Evolutionary conservation across 2,329 filamentous ascomycete genomes (phyloP).

Genomic region (Botrytis sinoallii): DNA sequence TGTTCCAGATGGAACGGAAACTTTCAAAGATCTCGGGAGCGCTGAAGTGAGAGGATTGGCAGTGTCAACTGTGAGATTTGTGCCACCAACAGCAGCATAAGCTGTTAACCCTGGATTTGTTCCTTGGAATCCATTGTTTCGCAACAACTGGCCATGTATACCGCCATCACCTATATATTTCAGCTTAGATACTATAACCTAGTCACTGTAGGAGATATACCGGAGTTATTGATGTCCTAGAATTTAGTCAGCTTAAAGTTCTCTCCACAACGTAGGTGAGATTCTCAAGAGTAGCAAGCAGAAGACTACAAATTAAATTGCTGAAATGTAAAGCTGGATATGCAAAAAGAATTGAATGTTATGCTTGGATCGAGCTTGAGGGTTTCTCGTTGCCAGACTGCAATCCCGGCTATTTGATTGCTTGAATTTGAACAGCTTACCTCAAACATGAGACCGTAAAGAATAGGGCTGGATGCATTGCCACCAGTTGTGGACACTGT

Average conservation of each 20-base stretch:
- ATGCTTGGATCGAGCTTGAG: neutral
- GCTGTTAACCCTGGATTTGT: conserved; percentile 14
- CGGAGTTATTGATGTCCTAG: conserved; percentile 19
- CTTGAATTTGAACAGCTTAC: conserved; percentile 6
- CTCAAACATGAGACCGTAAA: conserved; percentile 28
- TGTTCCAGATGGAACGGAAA: conserved; percentile 23
- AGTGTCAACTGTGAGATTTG: conserved; percentile 20
- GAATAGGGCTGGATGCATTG: conserved; percentile 26
- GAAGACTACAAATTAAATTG: neutral
- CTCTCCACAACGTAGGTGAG: neutral
- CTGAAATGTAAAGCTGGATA: neutral
- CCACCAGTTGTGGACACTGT: conserved; percentile 24
- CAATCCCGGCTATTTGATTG: neutral
- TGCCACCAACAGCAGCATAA: conserved; percentile 21
- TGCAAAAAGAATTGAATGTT: neutral
- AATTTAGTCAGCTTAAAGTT: neutral
- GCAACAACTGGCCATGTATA: conserved; percentile 66
- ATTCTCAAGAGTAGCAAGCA: neutral
- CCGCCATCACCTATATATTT: conserved; percentile 55
- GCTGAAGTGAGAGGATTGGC: conserved; percentile 21
- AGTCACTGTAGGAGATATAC: neutral
- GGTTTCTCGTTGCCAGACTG: neutral
- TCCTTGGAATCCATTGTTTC: conserved; percentile 65
- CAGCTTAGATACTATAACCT: neutral
- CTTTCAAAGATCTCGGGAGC: conserved; percentile 21